A percentile compares a stretch with the other conserved stretches of the same genome.
These are phyloP conservation scores for Peniophora sp. DNA, from an alignment of 1,284 basidiomycete genomes.

Conservation along the genomic window DNA sequence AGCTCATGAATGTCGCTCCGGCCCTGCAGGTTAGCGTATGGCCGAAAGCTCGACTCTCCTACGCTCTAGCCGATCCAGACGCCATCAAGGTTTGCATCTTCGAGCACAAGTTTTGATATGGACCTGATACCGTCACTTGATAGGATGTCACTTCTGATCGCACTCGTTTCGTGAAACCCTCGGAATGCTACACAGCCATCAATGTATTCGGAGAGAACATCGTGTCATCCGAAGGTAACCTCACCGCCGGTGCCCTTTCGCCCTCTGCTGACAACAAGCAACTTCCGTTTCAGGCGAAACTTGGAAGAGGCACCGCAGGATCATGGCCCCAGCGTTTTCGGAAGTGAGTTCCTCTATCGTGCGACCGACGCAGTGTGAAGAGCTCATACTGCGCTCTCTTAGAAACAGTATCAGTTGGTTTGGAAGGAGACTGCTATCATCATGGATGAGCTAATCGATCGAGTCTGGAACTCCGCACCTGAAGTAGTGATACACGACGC, in stretches of 20 bases:
- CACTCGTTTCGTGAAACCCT: slow-evolving; percentile 25
- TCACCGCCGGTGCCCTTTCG: no score
- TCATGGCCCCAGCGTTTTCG: slow-evolving; percentile 31
- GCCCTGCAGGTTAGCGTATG: slow-evolving; percentile 3
- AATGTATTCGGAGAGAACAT: slow-evolving; percentile 42
- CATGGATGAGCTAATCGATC: slow-evolving; percentile 26
- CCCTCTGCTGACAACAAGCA: no score
- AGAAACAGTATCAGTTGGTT: slow-evolving; percentile 45
- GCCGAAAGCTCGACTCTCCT: neutral
- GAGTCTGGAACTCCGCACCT: slow-evolving; percentile 24
- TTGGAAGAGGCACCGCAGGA: slow-evolving; percentile 53
- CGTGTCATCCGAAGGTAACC: slow-evolving; percentile 49
- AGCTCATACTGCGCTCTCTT: no score
- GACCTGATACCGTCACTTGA: neutral
- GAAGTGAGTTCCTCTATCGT: no score
- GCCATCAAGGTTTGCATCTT: slow-evolving; percentile 7
- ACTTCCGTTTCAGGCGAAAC: no score
- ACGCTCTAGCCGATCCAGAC: slow-evolving; percentile 6
- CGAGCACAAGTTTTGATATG: neutral
- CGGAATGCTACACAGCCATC: slow-evolving; percentile 22
- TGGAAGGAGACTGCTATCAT: slow-evolving; percentile 44
- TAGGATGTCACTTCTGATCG: slow-evolving; percentile 19
- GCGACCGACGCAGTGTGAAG: no score
- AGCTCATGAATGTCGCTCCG: neutral
- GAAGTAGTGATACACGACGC: slow-evolving; percentile 23